These are phyloP conservation scores for Balamuthia mandrillaris DNA, from an alignment of 208 protist genomes.

Conservation along the genomic window DNA sequence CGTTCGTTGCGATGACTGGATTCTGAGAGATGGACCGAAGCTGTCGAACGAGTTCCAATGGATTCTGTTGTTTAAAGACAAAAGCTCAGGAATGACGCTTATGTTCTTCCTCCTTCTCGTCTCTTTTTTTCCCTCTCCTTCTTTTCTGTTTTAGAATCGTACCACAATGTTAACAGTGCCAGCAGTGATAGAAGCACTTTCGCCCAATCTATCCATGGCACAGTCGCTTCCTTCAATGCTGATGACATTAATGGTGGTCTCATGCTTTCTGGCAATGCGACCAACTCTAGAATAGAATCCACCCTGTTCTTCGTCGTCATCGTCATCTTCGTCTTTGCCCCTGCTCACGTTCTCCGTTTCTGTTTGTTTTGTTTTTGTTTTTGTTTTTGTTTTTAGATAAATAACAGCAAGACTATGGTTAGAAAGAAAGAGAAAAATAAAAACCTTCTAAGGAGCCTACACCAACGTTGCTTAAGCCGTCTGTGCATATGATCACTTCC, in stretches of 20 bases:
- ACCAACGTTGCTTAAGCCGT: slow-evolving; percentile 49
- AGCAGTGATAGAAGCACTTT: slow-evolving; percentile 29
- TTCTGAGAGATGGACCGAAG: slow-evolving; percentile 19
- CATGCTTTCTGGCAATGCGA: slow-evolving; percentile 37
- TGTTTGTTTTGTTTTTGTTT: background rate
- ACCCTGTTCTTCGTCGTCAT: background rate
- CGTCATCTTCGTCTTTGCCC: too few species aligned
- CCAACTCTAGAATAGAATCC: slow-evolving; percentile 35
- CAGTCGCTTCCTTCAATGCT: slow-evolving; percentile 42
- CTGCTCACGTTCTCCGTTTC: background rate
- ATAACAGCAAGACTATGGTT: too few species aligned
- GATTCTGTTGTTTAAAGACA: too few species aligned
- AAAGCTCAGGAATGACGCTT: too few species aligned
- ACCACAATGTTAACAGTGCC: slow-evolving; percentile 7
- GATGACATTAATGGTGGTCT: slow-evolving; percentile 43
- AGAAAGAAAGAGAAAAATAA: too few species aligned
- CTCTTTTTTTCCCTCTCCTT: too few species aligned
- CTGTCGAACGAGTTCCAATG: slow-evolving; percentile 1
- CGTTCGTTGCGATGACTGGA: slow-evolving; percentile 18
- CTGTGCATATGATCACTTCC: slow-evolving; percentile 47
- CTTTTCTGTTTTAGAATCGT: too few species aligned
- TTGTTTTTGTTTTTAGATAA: background rate
- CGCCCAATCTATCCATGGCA: slow-evolving; percentile 3
- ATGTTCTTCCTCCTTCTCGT: too few species aligned
- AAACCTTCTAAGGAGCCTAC: slow-evolving; percentile 11